Percentiles rank a stretch among this genome's conserved stretches.
phyloP scores from a whole-genome alignment of 768 basidiomycete genomes.

The Roridomyces roridus region DNA sequence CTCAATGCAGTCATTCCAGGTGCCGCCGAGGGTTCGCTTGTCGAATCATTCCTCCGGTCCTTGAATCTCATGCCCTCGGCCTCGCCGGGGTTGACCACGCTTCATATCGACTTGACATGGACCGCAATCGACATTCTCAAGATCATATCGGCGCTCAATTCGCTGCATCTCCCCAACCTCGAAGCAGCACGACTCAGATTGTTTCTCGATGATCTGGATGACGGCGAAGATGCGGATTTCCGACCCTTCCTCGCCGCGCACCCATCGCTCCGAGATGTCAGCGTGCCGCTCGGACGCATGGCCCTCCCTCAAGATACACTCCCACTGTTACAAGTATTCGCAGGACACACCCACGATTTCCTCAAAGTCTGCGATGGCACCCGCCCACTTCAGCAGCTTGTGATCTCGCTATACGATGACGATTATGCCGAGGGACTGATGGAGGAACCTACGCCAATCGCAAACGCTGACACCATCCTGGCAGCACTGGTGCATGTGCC shows the following conservation, averaged over 20 bases:
- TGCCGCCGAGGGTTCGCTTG: conserved; percentile 1
- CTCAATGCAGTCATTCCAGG: conserved; percentile 3
- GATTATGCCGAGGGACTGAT: too few relatives aligned
- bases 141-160: conserved; percentile 3
- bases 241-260: conserved; percentile 10
- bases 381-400: conserved; percentile 8
- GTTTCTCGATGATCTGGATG: not conserved
- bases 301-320: conserved; percentile 5
- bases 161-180: conserved; percentile 6
- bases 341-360: conserved; percentile 8
- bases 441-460: too few relatives aligned
- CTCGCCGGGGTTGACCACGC: conserved; percentile 6
- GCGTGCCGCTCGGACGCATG: not conserved
- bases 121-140: conserved; percentile 1
- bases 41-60: conserved; percentile 7
- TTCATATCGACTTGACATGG: not conserved
- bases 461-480: too few relatives aligned
- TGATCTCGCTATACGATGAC: too few relatives aligned
- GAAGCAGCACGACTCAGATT: conserved; percentile 2
- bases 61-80: not conserved
- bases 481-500: too few relatives aligned
- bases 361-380: conserved; percentile 12
- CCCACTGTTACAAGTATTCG: conserved; percentile 7
- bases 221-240: conserved; percentile 4
- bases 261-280: conserved; percentile 1